A percentile compares a stretch with the other conserved stretches of the same genome.
Evolutionary conservation across 1,284 basidiomycete genomes (phyloP).

Genomic region (Phellopilus nigrolimitatus): DNA sequence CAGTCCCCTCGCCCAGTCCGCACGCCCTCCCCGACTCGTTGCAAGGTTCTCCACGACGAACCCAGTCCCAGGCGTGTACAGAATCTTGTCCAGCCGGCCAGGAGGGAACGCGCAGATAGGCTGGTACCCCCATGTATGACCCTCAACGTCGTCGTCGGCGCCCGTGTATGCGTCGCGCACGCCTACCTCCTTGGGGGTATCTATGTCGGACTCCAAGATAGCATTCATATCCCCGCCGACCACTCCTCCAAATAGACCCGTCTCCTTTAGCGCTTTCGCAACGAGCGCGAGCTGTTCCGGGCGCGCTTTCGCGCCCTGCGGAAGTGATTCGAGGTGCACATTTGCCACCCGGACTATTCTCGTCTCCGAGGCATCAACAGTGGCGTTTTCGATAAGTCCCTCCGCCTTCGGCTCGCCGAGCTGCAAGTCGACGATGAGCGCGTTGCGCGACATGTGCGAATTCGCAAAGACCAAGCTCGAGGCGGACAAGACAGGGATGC

Average conservation of each 20-base stretch:
- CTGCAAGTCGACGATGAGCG: conserved; percentile 52
- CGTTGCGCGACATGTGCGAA: conserved; percentile 47
- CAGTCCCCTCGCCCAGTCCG: no score
- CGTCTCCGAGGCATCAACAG: conserved; percentile 26
- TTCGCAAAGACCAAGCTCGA: conserved; percentile 45
- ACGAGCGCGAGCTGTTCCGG: conserved; percentile 50
- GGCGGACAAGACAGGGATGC: conserved; percentile 42
- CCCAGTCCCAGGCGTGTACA: conserved; percentile 38
- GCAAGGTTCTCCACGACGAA: neutral
- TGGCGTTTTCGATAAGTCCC: neutral
- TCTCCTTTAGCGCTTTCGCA: conserved; percentile 41
- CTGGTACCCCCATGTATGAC: conserved; percentile 67
- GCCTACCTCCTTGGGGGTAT: conserved; percentile 38
- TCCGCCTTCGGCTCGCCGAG: conserved; percentile 30
- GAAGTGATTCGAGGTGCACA: conserved; percentile 64
- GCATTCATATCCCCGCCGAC: conserved; percentile 70
- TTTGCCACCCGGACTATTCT: conserved; percentile 55
- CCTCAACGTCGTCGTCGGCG: conserved; percentile 35
- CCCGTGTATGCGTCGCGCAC: conserved; percentile 49
- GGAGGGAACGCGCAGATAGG: conserved; percentile 39
- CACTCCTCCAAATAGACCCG: conserved; percentile 48
- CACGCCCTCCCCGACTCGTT: neutral
- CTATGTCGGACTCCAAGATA: conserved; percentile 42
- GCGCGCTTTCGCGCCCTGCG: conserved; percentile 38
- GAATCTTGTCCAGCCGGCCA: conserved; percentile 58